Base-by-base conservation (phyloP, 208 protist species). In the Entamoeba histolytica region DNA sequence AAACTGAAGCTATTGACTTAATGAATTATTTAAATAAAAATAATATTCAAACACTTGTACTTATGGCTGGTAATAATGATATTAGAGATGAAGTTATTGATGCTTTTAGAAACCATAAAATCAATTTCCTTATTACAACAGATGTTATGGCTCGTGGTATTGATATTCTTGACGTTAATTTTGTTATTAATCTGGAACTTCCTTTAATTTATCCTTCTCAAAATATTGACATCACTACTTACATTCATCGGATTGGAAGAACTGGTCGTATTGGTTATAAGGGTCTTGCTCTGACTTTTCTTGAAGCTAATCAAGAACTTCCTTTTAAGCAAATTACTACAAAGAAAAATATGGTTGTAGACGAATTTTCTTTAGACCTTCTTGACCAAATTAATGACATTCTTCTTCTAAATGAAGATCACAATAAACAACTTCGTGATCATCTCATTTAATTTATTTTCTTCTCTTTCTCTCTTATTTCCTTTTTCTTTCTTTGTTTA, bases 181-280 rank as follows among this genome's bases (percentile, higher is more conserved):
- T 99, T 49, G 99, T 99, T 95, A 99, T 99, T 96, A 99, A 99
- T 97, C 99, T 98, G 96, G 99, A 99, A 95, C 95, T 99, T 35
- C 98, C 99, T 31, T 19, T 78, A 35, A 35, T 7, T 28, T 78
- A 78, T 31, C 61, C 61, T n/a, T n/a, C 61, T 78, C 5, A 78
- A 7, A 6, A 31, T 31, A n/a, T 78, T 17, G 61, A 78, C 15
- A 31, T 78, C 61, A 78, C 61, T 28, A 78, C 61, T 35, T 78
- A 78, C 15, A 78, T 78, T 31, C 91, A 92, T 50, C 2, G 49
- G 35, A 61, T 28, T 44, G 91, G 91, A 47, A 52, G 91, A 52
- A 92, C 91, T 47, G 91, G 91, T 39, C 19, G 91, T 47, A 92
- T 92, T 28, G 91, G 91, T 3, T 28, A 31, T 5, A 61, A n/a